Conservation (phyloP, 805 yeast genomes). For the Cyberlindnera petersonii region DNA sequence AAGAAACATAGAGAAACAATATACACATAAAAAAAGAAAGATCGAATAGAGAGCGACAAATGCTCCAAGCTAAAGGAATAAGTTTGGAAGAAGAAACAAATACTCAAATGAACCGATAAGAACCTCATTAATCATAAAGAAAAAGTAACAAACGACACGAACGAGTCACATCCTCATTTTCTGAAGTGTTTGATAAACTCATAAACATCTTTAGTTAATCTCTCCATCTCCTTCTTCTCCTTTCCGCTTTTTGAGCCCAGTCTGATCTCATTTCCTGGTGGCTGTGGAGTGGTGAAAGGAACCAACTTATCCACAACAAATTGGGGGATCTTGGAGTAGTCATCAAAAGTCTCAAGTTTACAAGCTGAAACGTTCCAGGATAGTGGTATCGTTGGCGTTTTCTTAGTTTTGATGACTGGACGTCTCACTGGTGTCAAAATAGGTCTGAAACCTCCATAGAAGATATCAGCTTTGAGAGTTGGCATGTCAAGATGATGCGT, state of each 20-base stretch:
- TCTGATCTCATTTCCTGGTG: slow-evolving; percentile 27
- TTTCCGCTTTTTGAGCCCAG: slow-evolving; percentile 22
- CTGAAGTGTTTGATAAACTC: slow-evolving; percentile 24
- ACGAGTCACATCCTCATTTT: slow-evolving; percentile 6
- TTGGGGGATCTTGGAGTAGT: slow-evolving; percentile 25
- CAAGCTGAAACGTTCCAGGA: slow-evolving; percentile 28
- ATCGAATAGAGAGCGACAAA: background rate
- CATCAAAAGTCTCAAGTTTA: slow-evolving; percentile 24
- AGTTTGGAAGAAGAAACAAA: background rate
- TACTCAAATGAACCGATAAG: background rate
- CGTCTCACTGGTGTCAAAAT: slow-evolving; percentile 24
- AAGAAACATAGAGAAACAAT: background rate
- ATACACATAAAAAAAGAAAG: background rate
- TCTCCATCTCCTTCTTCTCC: slow-evolving; percentile 23
- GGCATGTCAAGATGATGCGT: slow-evolving; percentile 24
- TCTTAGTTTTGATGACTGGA: slow-evolving; percentile 17
- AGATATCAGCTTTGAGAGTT: slow-evolving; percentile 21
- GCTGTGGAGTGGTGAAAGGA: slow-evolving; percentile 22
- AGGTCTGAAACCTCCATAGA: slow-evolving; percentile 27
- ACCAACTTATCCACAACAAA: slow-evolving; percentile 25
- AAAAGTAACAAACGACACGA: background rate
- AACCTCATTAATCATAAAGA: background rate
- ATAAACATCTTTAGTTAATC: slow-evolving; percentile 19
- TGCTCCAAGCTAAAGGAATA: background rate
- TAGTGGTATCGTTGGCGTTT: slow-evolving; percentile 22